Base-by-base conservation (phyloP, 306 rosid species). In the Canavalia gladiata region DNA sequence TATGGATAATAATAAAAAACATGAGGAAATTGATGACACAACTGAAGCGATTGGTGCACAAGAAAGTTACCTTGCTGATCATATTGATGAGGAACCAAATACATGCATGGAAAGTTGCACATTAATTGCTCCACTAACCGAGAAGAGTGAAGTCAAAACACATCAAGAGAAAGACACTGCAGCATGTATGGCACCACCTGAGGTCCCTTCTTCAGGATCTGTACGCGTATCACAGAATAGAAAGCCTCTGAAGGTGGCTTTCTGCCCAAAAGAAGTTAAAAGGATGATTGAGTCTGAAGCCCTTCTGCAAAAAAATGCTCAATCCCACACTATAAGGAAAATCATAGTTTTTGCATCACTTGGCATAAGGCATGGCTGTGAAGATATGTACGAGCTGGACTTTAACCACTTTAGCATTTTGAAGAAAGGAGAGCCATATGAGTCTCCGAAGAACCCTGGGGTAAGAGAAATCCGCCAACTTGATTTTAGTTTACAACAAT, bases 181-280 rank as follows among this genome's bases (percentile, higher is more conserved):
- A 43, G 83, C 72, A 47, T 43, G 13, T 79, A 69, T 45, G 25
- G 70, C 66, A 76, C 63, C 67, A 30, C 41, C 54, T 1, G 74
- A 77, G 51, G 57, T 46, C 3, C 85, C 71, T 62, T 81, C 80
- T 58, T 72, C 65, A 43, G 90, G 83, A 82, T 86, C 66, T 52
- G 77, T 57, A 35, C 82, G 85, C 63, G 25, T 59, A 69, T 82
- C 85, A 59, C 84, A 83, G 2, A 77, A 80, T 34, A 88, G 60
- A 84, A 92, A 92, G 74, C 85, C 93, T 86, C 86, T 67, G 58
- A 94, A 92, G 82, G 84, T 90, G 50, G 94, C 94, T 49, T 92
- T 94, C 85, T 92, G 98, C 72, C 96, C 97, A 7, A 90, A 87
- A 87, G 98, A 94, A 87, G 93, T 92, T 73, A 91, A 88, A 87